These are phyloP conservation scores for Ogataea zsoltii DNA, from an alignment of 805 yeast genomes.

Conservation along the genomic window DNA sequence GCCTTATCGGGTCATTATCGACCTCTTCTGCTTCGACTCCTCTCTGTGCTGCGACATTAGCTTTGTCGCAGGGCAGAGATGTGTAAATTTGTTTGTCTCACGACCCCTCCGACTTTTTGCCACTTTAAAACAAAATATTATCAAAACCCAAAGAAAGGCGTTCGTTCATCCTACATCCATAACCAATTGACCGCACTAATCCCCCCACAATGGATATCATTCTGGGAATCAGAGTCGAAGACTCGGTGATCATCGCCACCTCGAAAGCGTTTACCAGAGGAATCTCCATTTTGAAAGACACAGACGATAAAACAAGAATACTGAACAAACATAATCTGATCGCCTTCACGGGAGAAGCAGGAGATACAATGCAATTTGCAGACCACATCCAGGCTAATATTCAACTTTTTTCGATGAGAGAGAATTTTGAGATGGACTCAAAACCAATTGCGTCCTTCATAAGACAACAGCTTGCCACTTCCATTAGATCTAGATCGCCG, in stretches of 20 bases:
- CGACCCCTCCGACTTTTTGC: constrained; percentile 5
- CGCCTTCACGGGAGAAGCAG: constrained; percentile 94
- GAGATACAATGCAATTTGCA: constrained; percentile 94
- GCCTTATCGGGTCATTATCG: no score
- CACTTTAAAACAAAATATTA: constrained; percentile 1
- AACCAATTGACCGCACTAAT: not conserved
- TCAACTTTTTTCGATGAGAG: constrained; percentile 84
- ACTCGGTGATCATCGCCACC: constrained; percentile 86
- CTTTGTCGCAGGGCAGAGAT: constrained; percentile 9
- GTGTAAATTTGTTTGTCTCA: not conserved
- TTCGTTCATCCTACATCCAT: not conserved
- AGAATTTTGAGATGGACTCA: constrained; percentile 77
- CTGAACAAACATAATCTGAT: constrained; percentile 76
- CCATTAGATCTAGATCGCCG: constrained; percentile 91
- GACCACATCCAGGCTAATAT: constrained; percentile 92
- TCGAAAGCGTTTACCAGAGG: constrained; percentile 94
- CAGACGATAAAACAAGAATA: constrained; percentile 77
- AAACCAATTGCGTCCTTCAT: constrained; percentile 86
- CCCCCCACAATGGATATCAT: constrained; percentile 75
- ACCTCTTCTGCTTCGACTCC: not conserved
- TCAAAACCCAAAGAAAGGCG: constrained; percentile 1
- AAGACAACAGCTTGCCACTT: constrained; percentile 83
- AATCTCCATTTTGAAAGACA: constrained; percentile 72
- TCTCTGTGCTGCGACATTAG: not conserved
- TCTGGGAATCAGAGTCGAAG: constrained; percentile 80